phyloP scores from a whole-genome alignment of 2,329 filamentous ascomycete genomes.

The Neobulgaria alba region DNA sequence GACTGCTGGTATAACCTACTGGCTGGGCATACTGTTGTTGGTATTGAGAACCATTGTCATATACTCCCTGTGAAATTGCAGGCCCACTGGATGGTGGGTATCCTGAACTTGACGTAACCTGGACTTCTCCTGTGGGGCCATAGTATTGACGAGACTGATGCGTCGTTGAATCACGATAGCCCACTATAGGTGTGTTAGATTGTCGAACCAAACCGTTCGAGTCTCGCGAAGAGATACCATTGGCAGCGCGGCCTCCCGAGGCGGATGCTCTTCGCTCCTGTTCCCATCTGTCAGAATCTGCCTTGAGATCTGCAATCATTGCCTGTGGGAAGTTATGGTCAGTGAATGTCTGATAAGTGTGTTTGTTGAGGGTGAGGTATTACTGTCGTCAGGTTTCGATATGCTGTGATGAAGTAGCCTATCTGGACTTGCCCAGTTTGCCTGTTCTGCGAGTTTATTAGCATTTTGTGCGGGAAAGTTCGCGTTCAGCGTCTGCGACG shows the following conservation, averaged over 20 bases:
- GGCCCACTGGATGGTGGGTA: conserved; percentile 15
- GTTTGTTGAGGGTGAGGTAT: conserved; percentile 19
- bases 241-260: conserved; percentile 23
- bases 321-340: conserved; percentile 31
- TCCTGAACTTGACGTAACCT: conserved; percentile 12
- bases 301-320: conserved; percentile 46
- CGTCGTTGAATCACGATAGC: conserved; percentile 28
- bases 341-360: conserved; percentile 9
- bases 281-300: conserved; percentile 43
- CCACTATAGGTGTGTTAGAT: conserved; percentile 31
- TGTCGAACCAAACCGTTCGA: conserved; percentile 26
- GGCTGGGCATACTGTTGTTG: conserved; percentile 20
- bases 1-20: conserved; percentile 17
- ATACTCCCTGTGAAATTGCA: conserved; percentile 19
- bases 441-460: conserved; percentile 37
- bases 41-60: conserved; percentile 18
- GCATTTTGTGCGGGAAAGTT: conserved; percentile 3
- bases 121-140: conserved; percentile 26
- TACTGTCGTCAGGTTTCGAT: conserved; percentile 71
- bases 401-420: conserved; percentile 72
- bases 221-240: conserved; percentile 29
- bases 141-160: conserved; percentile 30
- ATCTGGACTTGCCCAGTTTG: conserved; percentile 51
- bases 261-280: conserved; percentile 24
- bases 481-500: conserved; percentile 6